Percentiles rank a stretch among this genome's conserved stretches.
Conservation (phyloP, 345 rosid genomes). For the Hevea brasiliensis region DNA sequence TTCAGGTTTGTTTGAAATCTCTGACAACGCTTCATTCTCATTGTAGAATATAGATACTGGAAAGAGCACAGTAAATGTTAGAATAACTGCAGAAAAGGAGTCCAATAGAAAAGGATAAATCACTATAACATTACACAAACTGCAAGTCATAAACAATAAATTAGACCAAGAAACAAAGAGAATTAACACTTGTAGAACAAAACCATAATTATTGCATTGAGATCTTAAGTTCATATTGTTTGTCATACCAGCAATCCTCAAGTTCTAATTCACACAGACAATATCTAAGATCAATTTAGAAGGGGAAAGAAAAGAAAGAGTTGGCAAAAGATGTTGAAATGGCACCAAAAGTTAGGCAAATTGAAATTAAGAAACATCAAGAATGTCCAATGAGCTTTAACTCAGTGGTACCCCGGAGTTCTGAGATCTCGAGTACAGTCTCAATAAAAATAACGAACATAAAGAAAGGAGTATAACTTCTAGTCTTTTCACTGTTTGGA, state of each 20-base stretch:
- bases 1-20: constrained; percentile 56
- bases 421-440: too few species aligned
- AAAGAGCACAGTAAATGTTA: constrained; percentile 16
- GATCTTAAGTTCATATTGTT: not conserved
- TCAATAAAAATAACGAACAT: not conserved
- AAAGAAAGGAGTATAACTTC: not conserved
- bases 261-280: not conserved
- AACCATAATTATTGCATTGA: not conserved
- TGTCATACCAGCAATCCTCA: not conserved
- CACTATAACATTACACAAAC: constrained; percentile 19
- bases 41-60: constrained; percentile 72
- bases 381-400: too few species aligned
- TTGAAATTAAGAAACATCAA: too few species aligned
- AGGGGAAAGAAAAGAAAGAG: too few species aligned
- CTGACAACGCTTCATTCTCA: constrained; percentile 72
- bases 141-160: constrained; percentile 9
- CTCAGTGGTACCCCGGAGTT: too few species aligned
- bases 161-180: constrained; percentile 1
- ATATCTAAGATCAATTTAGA: not conserved
- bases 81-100: not conserved
- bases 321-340: not conserved
- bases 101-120: constrained; percentile 8
- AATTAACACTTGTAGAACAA: not conserved
- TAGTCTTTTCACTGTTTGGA: too few species aligned
- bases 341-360: not conserved